Percentiles rank a stretch among this genome's conserved stretches.
These are phyloP conservation scores for Cladophialophora immunda DNA, from an alignment of 2,329 filamentous ascomycete species.

Conservation along the genomic window DNA sequence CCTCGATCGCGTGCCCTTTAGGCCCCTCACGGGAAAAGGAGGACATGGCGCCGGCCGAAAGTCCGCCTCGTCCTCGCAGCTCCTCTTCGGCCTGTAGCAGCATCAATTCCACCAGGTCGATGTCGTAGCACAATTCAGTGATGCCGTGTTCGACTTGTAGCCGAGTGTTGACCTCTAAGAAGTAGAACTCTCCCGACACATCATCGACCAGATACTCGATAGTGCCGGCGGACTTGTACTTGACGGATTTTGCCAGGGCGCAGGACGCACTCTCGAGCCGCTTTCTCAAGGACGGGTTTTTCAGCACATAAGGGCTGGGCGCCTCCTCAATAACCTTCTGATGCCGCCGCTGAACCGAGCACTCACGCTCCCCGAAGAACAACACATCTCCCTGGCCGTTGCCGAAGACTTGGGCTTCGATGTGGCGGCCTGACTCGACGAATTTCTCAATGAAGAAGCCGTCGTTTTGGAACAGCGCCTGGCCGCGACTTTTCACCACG, in stretches of 20 bases:
- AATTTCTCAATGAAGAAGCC: slow-evolving; percentile 87
- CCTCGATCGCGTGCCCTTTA: slow-evolving; percentile 60
- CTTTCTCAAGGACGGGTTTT: slow-evolving; percentile 66
- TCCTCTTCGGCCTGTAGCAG: slow-evolving; percentile 63
- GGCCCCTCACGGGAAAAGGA: slow-evolving; percentile 53
- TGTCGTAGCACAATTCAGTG: slow-evolving; percentile 62
- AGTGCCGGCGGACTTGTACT: slow-evolving; percentile 85
- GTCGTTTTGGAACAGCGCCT: slow-evolving; percentile 81
- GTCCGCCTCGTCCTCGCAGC: slow-evolving; percentile 53
- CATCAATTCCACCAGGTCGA: slow-evolving; percentile 65
- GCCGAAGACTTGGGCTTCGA: slow-evolving; percentile 90
- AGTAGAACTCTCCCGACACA: slow-evolving; percentile 78
- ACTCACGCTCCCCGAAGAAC: slow-evolving; percentile 84
- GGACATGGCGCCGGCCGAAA: slow-evolving; percentile 51
- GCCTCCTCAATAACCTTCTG: slow-evolving; percentile 93
- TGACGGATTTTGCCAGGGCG: slow-evolving; percentile 63
- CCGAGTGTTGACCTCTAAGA: slow-evolving; percentile 46
- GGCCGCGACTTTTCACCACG: slow-evolving; percentile 77
- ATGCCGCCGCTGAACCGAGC: slow-evolving; percentile 83
- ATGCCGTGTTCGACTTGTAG: slow-evolving; percentile 66
- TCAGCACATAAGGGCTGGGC: slow-evolving; percentile 73
- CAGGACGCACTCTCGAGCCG: slow-evolving; percentile 73
- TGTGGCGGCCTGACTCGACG: slow-evolving; percentile 59
- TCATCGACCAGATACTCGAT: slow-evolving; percentile 92
- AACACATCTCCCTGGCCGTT: slow-evolving; percentile 82